Percentiles rank a stretch among this genome's conserved stretches.
Evolutionary conservation across 257 asterid species (phyloP).

Genomic region (Plantago ovata): DNA sequence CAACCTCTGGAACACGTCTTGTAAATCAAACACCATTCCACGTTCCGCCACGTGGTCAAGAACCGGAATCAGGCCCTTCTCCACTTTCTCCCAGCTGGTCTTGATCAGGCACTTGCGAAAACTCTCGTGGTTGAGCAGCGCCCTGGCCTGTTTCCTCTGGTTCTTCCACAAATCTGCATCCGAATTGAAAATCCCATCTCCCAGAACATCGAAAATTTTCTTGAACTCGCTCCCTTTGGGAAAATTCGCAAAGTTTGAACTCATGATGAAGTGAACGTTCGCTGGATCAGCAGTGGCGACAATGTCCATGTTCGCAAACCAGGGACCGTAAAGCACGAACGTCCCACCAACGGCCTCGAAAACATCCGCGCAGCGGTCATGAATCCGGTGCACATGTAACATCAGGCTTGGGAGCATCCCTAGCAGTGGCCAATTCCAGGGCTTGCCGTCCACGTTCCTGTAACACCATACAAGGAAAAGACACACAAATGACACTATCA

Average conservation of each 20-base stretch:
- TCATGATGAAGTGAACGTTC: slow-evolving; percentile 53
- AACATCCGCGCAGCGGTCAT: slow-evolving; percentile 28
- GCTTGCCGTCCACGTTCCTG: slow-evolving; percentile 23
- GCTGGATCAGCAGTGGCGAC: slow-evolving; percentile 45
- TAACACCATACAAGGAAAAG: slow-evolving; percentile 23
- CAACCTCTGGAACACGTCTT: slow-evolving; percentile 52
- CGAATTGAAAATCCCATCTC: slow-evolving; percentile 53
- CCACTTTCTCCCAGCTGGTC: slow-evolving; percentile 41
- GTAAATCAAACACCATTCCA: slow-evolving; percentile 39
- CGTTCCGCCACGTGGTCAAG: slow-evolving; percentile 33
- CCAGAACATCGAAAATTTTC: slow-evolving; percentile 45
- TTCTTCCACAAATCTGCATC: slow-evolving; percentile 44
- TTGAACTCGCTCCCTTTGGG: slow-evolving; percentile 47
- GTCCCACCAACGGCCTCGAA: slow-evolving; percentile 29
- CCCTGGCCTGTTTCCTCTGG: slow-evolving; percentile 46
- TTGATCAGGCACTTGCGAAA: slow-evolving; percentile 41
- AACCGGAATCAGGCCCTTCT: slow-evolving; percentile 39
- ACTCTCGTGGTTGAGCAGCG: slow-evolving; percentile 37
- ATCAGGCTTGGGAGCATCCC: slow-evolving; percentile 47
- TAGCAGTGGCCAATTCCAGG: slow-evolving; percentile 44
- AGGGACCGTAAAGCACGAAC: slow-evolving; percentile 37
- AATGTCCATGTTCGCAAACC: slow-evolving; percentile 45
- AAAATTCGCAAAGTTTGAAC: slow-evolving; percentile 44
- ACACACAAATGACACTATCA: slow-evolving; percentile 28
- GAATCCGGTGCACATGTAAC: slow-evolving; percentile 30